Conservation (phyloP, 495 filamentous ascomycete genomes). For the Pseudomonodictys pantanalensis region DNA sequence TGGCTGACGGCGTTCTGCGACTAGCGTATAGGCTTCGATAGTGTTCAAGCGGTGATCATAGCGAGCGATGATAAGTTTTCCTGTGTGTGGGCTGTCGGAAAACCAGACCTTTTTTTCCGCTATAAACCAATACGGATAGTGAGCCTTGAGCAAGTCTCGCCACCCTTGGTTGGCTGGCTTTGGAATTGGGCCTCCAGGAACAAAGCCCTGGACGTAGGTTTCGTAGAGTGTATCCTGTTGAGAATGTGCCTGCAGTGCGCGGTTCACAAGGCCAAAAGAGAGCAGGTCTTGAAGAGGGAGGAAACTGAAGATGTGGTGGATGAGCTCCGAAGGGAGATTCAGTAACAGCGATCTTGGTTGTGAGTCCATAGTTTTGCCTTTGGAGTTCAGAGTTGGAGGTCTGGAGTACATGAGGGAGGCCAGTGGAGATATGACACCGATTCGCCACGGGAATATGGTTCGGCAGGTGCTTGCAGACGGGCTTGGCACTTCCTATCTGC, state of each 20-base stretch:
- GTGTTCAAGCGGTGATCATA: constrained; percentile 69
- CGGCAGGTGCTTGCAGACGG: background rate
- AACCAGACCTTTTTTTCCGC: constrained; percentile 81
- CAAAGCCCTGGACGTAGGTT: constrained; percentile 34
- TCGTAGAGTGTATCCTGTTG: constrained; percentile 39
- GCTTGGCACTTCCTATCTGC: background rate
- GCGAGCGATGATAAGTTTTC: constrained; percentile 67
- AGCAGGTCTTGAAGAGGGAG: constrained; percentile 33
- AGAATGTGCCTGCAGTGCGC: constrained; percentile 27
- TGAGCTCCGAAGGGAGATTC: constrained; percentile 32
- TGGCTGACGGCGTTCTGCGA: constrained; percentile 56
- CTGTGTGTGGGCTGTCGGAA: constrained; percentile 63
- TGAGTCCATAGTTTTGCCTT: background rate
- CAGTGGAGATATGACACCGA: background rate
- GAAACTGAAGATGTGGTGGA: constrained; percentile 34
- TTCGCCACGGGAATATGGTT: background rate
- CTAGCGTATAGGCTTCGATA: constrained; percentile 78
- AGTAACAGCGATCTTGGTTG: constrained; percentile 10
- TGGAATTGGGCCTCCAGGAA: constrained; percentile 11
- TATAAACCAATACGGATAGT: constrained; percentile 83
- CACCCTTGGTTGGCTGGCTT: constrained; percentile 23
- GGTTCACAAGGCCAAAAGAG: constrained; percentile 32
- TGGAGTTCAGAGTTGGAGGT: background rate
- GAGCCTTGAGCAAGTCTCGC: constrained; percentile 63
- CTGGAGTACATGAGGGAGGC: background rate